Percentiles rank a stretch among this genome's conserved stretches.
Conservation (phyloP, 495 filamentous ascomycete genomes). For the Lophiotrema nucula region DNA sequence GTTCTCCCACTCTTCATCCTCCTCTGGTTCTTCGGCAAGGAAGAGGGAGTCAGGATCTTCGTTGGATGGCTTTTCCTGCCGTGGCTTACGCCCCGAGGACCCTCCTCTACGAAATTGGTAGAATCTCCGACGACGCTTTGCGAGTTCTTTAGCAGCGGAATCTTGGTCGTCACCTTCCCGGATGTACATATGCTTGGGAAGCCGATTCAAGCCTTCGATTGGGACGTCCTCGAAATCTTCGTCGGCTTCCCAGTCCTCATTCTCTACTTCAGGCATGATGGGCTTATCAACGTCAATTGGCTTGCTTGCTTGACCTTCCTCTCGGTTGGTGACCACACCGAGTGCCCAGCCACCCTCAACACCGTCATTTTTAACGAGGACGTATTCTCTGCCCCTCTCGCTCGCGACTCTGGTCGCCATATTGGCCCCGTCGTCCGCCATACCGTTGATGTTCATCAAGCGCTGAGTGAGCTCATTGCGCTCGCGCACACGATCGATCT, state of each 20-base stretch:
- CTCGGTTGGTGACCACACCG: slow-evolving; percentile 82
- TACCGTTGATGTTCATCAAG: slow-evolving; percentile 90
- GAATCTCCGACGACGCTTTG: slow-evolving; percentile 47
- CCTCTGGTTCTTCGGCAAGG: slow-evolving; percentile 51
- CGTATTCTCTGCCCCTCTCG: slow-evolving; percentile 88
- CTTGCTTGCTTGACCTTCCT: slow-evolving; percentile 68
- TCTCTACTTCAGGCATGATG: slow-evolving; percentile 53
- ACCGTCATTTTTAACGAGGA: slow-evolving; percentile 90
- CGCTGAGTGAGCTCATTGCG: slow-evolving; percentile 94
- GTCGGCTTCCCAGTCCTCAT: slow-evolving; percentile 61
- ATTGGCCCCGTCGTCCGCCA: slow-evolving; percentile 68
- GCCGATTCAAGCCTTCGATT: slow-evolving; percentile 84
- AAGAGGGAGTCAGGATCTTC: slow-evolving; percentile 61
- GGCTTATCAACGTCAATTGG: slow-evolving; percentile 87
- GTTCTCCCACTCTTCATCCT: slow-evolving; percentile 39
- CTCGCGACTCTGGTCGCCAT: slow-evolving; percentile 73
- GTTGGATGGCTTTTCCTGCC: slow-evolving; percentile 17
- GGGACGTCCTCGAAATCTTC: slow-evolving; percentile 93
- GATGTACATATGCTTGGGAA: slow-evolving; percentile 59
- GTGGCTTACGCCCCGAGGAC: slow-evolving; percentile 17
- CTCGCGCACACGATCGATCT: slow-evolving; percentile 89
- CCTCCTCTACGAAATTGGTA: slow-evolving; percentile 43
- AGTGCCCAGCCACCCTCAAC: slow-evolving; percentile 97
- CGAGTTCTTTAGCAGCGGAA: slow-evolving; percentile 41
- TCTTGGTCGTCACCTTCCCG: slow-evolving; percentile 24